Conservation (phyloP, 306 rosid species). For the Cicer yamashitae region DNA sequence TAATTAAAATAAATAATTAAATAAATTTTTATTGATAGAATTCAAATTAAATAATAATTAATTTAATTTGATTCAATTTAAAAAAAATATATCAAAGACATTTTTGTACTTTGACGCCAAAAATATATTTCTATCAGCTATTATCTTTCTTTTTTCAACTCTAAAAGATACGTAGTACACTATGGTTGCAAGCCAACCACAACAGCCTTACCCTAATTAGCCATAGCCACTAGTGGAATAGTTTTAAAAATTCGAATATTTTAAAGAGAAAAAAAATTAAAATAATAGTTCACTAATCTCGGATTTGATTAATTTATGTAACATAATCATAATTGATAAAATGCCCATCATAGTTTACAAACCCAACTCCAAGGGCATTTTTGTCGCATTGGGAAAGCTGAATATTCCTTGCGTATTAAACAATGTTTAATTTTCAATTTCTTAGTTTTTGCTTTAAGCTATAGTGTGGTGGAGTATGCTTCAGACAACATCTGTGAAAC, state of each 20-base stretch:
- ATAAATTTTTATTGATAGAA: no score
- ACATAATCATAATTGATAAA: slow-evolving; percentile 43
- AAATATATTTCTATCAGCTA: no score
- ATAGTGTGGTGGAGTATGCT: slow-evolving; percentile 5
- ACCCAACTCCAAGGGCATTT: slow-evolving; percentile 65
- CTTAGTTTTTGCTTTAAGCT: slow-evolving; percentile 29
- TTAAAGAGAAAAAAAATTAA: background rate
- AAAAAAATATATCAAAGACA: no score
- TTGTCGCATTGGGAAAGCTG: slow-evolving; percentile 92
- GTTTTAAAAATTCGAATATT: background rate
- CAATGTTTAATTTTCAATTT: slow-evolving; percentile 9
- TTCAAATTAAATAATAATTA: no score
- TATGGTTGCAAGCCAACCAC: slow-evolving; percentile 17
- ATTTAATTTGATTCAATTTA: no score
- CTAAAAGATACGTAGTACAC: background rate
- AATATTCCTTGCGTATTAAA: slow-evolving; percentile 60
- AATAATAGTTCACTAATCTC: slow-evolving; percentile 36
- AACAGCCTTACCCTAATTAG: slow-evolving; percentile 14
- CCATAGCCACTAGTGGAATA: slow-evolving; percentile 9
- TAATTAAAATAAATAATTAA: no score
- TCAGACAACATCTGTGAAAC: slow-evolving; percentile 14
- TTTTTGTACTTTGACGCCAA: no score
- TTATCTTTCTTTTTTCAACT: background rate
- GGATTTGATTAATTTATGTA: slow-evolving; percentile 34
- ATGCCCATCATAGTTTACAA: slow-evolving; percentile 48